These are phyloP conservation scores for Pseudomassariella vexata DNA, from an alignment of 2,329 filamentous ascomycete genomes.

Conservation along the genomic window DNA sequence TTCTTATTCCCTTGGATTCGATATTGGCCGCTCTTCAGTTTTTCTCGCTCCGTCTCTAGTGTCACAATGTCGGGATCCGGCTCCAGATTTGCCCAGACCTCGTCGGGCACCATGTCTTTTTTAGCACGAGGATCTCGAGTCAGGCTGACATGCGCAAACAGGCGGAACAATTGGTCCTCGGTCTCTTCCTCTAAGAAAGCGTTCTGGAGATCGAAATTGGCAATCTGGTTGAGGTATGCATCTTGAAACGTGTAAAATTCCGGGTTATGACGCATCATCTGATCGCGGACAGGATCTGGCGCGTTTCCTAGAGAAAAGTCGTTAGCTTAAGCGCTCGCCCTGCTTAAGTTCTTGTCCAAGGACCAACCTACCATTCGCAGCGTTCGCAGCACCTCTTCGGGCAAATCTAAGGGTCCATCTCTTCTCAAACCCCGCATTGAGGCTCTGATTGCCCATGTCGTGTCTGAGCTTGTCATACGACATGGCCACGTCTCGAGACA, in stretches of 20 bases:
- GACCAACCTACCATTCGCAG: constrained; percentile 13
- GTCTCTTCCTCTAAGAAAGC: constrained; percentile 17
- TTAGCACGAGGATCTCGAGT: constrained; percentile 19
- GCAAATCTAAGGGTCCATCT: constrained; percentile 10
- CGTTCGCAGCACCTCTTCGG: constrained; percentile 16
- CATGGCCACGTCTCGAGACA: constrained; percentile 11
- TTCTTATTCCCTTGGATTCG: constrained; percentile 13
- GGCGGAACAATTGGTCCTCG: constrained; percentile 13
- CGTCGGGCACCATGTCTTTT: constrained; percentile 22
- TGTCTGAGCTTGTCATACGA: constrained; percentile 20
- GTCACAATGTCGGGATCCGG: constrained; percentile 19
- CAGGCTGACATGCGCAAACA: constrained; percentile 19
- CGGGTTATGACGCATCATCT: constrained; percentile 24
- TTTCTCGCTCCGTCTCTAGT: constrained; percentile 13
- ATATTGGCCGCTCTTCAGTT: constrained; percentile 20
- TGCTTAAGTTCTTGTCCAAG: not conserved
- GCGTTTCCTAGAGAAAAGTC: constrained; percentile 13
- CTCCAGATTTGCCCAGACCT: constrained; percentile 18
- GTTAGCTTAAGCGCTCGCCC: constrained; percentile 3
- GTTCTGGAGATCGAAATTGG: constrained; percentile 23
- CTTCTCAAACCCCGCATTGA: constrained; percentile 13
- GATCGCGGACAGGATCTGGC: constrained; percentile 18
- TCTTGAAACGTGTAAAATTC: constrained; percentile 19
- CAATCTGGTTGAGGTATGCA: constrained; percentile 22
- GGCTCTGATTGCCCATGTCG: constrained; percentile 19